Percentiles rank a stretch among this genome's conserved stretches.
These are phyloP conservation scores for Boletus huronensis DNA, from an alignment of 768 basidiomycete genomes.

Conservation along the genomic window DNA sequence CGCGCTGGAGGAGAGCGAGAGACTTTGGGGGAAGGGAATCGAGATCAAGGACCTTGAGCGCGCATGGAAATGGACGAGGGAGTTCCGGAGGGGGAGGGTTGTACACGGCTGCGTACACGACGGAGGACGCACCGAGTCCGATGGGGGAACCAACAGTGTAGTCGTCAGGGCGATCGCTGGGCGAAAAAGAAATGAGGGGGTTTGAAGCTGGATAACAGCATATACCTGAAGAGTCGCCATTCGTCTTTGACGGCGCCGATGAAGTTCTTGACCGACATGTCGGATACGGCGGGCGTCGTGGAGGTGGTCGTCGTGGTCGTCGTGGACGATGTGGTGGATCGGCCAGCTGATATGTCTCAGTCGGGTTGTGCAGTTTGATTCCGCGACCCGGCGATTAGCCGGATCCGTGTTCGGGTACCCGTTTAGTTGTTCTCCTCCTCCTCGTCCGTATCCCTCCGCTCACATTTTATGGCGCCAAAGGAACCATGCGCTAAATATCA, in stretches of 20 bases:
- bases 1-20: conserved; percentile 70
- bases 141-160: conserved; percentile 76
- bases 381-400: conserved; percentile 13
- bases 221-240: conserved; percentile 76
- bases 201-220: not conserved
- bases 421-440: not conserved
- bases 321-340: not conserved
- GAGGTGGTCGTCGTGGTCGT: not conserved
- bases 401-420: conserved; percentile 18
- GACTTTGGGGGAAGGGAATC: conserved; percentile 71
- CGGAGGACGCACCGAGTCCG: conserved; percentile 90
- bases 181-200: not conserved
- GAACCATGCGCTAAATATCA: conserved; percentile 68
- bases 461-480: conserved; percentile 57
- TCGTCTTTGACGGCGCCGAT: conserved; percentile 84
- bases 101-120: conserved; percentile 79
- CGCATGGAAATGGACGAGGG: conserved; percentile 52
- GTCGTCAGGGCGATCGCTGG: conserved; percentile 65
- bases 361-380: not conserved
- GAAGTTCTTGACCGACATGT: conserved; percentile 38
- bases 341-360: not conserved
- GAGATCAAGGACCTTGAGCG: conserved; percentile 87
- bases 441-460: not conserved
- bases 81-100: conserved; percentile 38
- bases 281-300: not conserved